Evolutionary conservation across 768 basidiomycete genomes (phyloP).

Genomic region (Lentinula raphanica): DNA sequence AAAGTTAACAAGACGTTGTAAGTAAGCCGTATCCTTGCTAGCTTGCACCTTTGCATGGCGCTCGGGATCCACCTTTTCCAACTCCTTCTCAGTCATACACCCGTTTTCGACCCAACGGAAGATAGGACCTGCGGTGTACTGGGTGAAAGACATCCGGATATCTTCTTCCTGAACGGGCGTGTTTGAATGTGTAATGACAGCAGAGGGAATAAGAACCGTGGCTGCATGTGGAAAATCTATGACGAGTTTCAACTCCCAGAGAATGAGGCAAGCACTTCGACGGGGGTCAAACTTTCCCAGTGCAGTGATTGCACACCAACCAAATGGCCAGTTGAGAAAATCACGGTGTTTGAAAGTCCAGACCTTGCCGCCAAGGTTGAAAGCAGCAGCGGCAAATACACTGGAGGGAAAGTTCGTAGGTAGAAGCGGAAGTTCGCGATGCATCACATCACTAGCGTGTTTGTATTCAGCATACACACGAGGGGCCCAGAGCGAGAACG

Average conservation of each 20-base stretch:
- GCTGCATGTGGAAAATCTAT: too few species aligned
- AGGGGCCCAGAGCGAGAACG: too few species aligned
- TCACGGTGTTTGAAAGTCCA: slow-evolving; percentile 15
- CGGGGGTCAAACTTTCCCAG: neutral
- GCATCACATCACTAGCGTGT: too few species aligned
- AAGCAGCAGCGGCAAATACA: slow-evolving; percentile 11
- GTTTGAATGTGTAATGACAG: too few species aligned
- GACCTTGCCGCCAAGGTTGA: slow-evolving; percentile 19
- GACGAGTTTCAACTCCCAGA: too few species aligned
- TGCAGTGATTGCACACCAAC: slow-evolving; percentile 19
- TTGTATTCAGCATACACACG: too few species aligned
- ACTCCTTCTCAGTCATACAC: neutral
- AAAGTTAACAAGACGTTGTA: neutral
- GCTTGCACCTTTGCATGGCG: neutral
- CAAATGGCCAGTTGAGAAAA: slow-evolving; percentile 14
- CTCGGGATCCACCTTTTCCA: neutral
- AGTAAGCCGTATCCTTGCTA: neutral
- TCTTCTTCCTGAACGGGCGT: too few species aligned
- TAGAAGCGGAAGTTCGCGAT: too few species aligned
- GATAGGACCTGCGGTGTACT: slow-evolving; percentile 13
- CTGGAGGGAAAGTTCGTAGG: too few species aligned
- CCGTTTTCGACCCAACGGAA: slow-evolving; percentile 7
- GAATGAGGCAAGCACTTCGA: slow-evolving; percentile 10
- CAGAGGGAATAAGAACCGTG: too few species aligned
- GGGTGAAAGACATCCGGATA: too few species aligned